These are phyloP conservation scores for Tolypocladium endophyticum DNA, from an alignment of 2,329 filamentous ascomycete species.

Conservation along the genomic window DNA sequence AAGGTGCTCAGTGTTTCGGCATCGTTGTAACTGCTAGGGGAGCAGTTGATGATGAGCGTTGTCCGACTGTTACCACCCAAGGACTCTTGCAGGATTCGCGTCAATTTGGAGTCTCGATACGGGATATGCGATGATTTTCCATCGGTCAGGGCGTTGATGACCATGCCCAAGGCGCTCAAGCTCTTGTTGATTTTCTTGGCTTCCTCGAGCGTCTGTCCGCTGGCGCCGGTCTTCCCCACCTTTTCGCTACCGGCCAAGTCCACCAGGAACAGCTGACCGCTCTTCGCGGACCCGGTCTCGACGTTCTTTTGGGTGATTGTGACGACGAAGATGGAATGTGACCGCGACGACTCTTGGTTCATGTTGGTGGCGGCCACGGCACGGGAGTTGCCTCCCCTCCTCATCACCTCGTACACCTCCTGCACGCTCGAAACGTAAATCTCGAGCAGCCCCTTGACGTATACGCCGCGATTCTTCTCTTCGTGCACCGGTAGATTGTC, in stretches of 20 bases:
- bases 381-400: conserved; percentile 77
- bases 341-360: conserved; percentile 97
- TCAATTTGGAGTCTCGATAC: conserved; percentile 96
- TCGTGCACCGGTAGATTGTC: conserved; percentile 97
- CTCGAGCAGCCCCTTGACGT: conserved; percentile 89
- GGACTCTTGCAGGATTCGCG: conserved; percentile 92
- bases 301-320: conserved; percentile 97
- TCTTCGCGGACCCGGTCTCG: conserved; percentile 91
- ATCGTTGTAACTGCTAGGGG: conserved; percentile 98
- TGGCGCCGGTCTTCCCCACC: conserved; percentile 95
- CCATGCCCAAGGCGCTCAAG: conserved; percentile 95
- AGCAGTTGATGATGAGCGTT: conserved; percentile 98
- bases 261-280: conserved; percentile 91
- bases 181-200: conserved; percentile 99
- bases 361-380: conserved; percentile 97
- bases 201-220: conserved; percentile 92
- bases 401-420: conserved; percentile 95
- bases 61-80: conserved; percentile 95
- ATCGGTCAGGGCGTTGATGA: conserved; percentile 95
- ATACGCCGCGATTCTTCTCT: conserved; percentile 90
- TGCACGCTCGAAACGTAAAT: conserved; percentile 93
- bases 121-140: conserved; percentile 94
- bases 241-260: conserved; percentile 98
- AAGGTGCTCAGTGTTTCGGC: conserved; percentile 86
- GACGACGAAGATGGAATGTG: conserved; percentile 96